Base-by-base conservation (phyloP, 2,329 filamentous ascomycete genomes). In the Taxawa tesnikishii region DNA sequence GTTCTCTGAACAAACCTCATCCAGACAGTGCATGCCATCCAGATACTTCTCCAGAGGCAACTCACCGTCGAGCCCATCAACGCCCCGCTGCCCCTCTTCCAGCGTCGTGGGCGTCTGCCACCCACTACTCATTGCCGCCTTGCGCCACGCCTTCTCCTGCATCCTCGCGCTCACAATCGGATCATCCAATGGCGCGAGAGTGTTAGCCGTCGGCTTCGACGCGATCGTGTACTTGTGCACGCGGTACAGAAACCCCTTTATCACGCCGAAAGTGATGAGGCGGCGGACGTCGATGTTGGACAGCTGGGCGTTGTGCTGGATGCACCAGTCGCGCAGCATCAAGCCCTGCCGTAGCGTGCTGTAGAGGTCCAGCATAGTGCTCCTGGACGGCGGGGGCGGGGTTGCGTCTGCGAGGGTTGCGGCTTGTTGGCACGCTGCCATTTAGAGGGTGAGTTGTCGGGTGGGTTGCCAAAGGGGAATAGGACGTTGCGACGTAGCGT, bases 211-310 rank as follows among this genome's bases (percentile, higher is more conserved):
- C 31, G 45, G 36, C 17, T 40, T 26, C 18, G 42, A 25, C 25
- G 40, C 14, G 31, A 36, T 25, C 6, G 84, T 81, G 51, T 92
- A 92, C 54, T 90, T 92, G 60, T 96, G 84, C 25, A 94, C 79
- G 19, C 90, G 75, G 56, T 94, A 94, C 15, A 98, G 60, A 44
- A 92, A 82, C 11, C 88, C 87, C 59, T 96, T 96, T 54, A 96
- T 93, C 37, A 94, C 72, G 36, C 88, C 90, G 49, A 96, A 98
- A 37, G 93, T 92, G 41, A 96, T 83, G 41, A 98, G 78, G 16
- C 90, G 78, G 9, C 90, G 75, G 34, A 94, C 75, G 53, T 98
- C 90, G 36, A 98, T 75, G 48, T 79, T 78, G 9, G 70, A 65
- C 6, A 94, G 67, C 24, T 81, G 61, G 25, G 79, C 72, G 43